These are phyloP conservation scores for Aspergillus costaricaensis DNA, from an alignment of 2,329 filamentous ascomycete genomes.

Conservation along the genomic window DNA sequence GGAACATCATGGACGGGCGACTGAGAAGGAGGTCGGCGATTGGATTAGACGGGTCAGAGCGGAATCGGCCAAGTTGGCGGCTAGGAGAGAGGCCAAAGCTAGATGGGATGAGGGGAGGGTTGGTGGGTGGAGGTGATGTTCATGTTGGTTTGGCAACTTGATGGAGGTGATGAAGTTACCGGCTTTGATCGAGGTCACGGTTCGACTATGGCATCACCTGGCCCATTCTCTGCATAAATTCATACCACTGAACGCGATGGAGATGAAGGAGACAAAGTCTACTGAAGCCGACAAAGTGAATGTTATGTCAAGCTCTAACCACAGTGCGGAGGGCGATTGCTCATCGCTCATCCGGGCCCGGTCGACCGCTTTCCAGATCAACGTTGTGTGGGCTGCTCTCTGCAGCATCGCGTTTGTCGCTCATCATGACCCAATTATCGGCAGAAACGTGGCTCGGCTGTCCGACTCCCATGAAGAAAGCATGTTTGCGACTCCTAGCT, in stretches of 20 bases:
- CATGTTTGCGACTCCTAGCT: constrained; percentile 68
- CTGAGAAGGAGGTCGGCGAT: constrained; percentile 79
- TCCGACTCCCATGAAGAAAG: constrained; percentile 56
- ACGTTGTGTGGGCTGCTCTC: constrained; percentile 9
- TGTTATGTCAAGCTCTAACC: neutral
- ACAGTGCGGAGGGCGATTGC: neutral
- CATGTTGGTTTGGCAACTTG: neutral
- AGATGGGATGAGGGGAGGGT: constrained; percentile 96
- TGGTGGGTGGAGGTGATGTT: constrained; percentile 79
- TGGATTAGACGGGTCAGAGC: constrained; percentile 83
- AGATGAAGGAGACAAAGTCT: neutral
- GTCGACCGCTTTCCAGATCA: constrained; percentile 26
- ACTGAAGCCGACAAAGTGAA: no score
- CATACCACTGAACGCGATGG: neutral
- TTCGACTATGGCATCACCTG: neutral
- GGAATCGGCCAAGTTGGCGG: constrained; percentile 74
- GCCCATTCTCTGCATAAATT: neutral
- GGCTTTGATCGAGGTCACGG: neutral
- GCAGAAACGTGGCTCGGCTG: constrained; percentile 34
- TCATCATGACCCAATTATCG: constrained; percentile 30
- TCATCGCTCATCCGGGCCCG: constrained; percentile 15
- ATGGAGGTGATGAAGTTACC: neutral
- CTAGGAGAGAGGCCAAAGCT: constrained; percentile 82
- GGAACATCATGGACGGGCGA: constrained; percentile 55
- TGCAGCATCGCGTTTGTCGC: constrained; percentile 1